Evolutionary conservation across 768 basidiomycete genomes (phyloP).

Genomic region (Cystobasidium tubakii): DNA sequence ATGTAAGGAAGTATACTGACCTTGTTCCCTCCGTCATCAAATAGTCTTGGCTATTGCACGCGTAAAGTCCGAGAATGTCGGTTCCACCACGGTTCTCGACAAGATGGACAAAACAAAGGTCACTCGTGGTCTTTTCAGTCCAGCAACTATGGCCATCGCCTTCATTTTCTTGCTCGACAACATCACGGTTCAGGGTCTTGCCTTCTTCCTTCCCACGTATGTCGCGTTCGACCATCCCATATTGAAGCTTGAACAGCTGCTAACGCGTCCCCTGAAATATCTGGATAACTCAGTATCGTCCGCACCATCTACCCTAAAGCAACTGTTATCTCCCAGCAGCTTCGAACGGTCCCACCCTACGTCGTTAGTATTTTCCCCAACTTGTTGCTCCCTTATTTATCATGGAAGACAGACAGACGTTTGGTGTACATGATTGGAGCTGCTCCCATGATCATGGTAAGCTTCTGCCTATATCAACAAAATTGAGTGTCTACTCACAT

Average conservation of each 20-base stretch:
- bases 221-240: conserved; percentile 56
- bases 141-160: conserved; percentile 11
- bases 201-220: conserved; percentile 32
- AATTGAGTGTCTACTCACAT: too few relatives aligned
- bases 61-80: conserved; percentile 12
- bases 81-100: neutral
- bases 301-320: conserved; percentile 58
- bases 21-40: neutral
- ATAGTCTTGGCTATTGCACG: conserved; percentile 28
- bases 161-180: conserved; percentile 35
- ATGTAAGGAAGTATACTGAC: neutral
- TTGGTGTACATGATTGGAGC: conserved; percentile 48
- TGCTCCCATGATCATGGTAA: conserved; percentile 29
- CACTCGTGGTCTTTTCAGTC: neutral
- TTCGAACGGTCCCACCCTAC: conserved; percentile 76
- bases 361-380: conserved; percentile 66
- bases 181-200: conserved; percentile 16
- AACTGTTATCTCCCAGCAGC: conserved; percentile 60
- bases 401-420: conserved; percentile 64
- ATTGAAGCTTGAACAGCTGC: conserved; percentile 72
- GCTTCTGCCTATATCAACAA: neutral
- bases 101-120: conserved; percentile 12
- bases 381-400: conserved; percentile 57
- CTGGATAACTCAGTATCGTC: conserved; percentile 69
- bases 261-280: too few relatives aligned